phyloP scores from a whole-genome alignment of 805 yeast genomes.

The Yarrowia sp. region DNA sequence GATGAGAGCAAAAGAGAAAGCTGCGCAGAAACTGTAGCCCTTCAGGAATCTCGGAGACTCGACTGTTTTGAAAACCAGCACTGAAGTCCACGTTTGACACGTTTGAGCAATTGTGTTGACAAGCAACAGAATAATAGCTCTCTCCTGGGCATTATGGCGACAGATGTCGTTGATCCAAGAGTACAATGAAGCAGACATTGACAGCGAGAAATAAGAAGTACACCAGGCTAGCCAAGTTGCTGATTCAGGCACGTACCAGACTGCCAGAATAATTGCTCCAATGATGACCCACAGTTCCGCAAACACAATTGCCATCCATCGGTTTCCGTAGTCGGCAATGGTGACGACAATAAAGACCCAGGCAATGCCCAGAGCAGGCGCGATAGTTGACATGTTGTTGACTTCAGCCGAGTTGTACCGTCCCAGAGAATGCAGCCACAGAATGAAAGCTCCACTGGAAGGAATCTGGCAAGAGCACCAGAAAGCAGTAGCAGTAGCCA shows the following conservation, averaged over 20 bases:
- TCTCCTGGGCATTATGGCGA: conserved; percentile 51
- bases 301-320: conserved; percentile 54
- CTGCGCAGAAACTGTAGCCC: conserved; percentile 34
- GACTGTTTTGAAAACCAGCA: conserved; percentile 44
- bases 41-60: conserved; percentile 36
- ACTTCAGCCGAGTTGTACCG: conserved; percentile 31
- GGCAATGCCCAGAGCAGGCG: conserved; percentile 57
- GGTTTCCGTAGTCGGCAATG: conserved; percentile 43
- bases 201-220: conserved; percentile 57
- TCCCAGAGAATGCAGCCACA: background rate
- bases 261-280: conserved; percentile 53
- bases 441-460: background rate
- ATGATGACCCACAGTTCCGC: conserved; percentile 54
- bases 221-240: conserved; percentile 63
- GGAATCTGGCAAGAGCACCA: conserved; percentile 47
- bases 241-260: conserved; percentile 53
- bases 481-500: conserved; percentile 55
- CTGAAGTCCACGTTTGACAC: conserved; percentile 53
- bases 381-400: conserved; percentile 52
- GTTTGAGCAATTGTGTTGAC: conserved; percentile 55
- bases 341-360: conserved; percentile 35
- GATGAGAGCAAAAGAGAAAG: conserved; percentile 31
- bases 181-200: conserved; percentile 58
- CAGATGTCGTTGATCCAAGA: conserved; percentile 60
- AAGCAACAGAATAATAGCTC: conserved; percentile 52